phyloP scores from a whole-genome alignment of 306 rosid species.

The Cercis canadensis region DNA sequence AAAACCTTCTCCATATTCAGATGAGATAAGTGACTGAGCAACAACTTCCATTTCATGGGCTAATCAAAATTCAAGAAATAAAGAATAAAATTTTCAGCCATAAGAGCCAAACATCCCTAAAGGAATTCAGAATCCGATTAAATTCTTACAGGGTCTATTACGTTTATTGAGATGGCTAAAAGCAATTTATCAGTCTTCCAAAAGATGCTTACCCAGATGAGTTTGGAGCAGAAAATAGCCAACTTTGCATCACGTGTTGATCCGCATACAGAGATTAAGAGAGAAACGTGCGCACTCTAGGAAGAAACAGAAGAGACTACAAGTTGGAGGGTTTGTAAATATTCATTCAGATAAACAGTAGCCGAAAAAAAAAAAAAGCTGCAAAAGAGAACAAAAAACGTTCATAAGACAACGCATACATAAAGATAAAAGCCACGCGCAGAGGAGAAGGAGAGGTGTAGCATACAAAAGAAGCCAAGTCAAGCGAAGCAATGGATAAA shows the following conservation, averaged over 20 bases:
- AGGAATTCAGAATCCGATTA: conserved; percentile 7
- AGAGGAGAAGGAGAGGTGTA: conserved; percentile 22
- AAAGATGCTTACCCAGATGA: conserved; percentile 43
- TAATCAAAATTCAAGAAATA: neutral
- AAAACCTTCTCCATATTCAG: neutral
- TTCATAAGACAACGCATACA: conserved; percentile 6
- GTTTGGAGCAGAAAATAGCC: conserved; percentile 21
- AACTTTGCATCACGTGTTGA: conserved; percentile 34
- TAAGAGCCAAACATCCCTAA: conserved; percentile 5
- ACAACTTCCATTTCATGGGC: conserved; percentile 6
- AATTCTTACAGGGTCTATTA: conserved; percentile 5
- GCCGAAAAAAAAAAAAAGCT: conserved; percentile 6
- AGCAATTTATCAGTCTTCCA: neutral
- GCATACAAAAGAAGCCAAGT: conserved; percentile 43
- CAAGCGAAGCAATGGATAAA: conserved; percentile 44
- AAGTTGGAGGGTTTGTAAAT: conserved; percentile 15
- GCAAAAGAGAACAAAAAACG: conserved; percentile 30
- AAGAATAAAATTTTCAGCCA: conserved; percentile 14
- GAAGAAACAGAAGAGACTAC: conserved; percentile 14
- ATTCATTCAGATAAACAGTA: conserved; percentile 16
- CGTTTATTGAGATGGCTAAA: conserved; percentile 4
- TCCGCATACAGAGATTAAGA: conserved; percentile 19
- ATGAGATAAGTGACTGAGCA: neutral
- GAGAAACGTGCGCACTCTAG: neutral
- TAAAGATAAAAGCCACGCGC: conserved; percentile 4